These are phyloP conservation scores for Solanum clarkiae DNA, from an alignment of 257 asterid species.

Conservation along the genomic window DNA sequence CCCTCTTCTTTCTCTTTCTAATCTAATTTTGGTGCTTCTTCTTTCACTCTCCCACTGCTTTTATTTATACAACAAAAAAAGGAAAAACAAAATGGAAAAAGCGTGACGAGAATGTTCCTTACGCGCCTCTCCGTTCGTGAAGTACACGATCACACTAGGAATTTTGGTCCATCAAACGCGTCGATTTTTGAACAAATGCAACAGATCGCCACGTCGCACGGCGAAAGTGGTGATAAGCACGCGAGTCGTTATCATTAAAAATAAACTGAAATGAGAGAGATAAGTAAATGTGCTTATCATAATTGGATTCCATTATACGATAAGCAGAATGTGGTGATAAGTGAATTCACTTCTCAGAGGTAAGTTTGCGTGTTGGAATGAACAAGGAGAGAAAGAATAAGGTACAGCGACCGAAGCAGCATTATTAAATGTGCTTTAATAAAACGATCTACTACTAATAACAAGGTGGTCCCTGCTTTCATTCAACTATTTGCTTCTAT, in stretches of 20 bases:
- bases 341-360: rapidly evolving
- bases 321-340: rapidly evolving
- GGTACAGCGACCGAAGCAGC: neutral
- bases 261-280: neutral
- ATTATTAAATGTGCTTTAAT: neutral
- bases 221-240: neutral
- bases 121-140: neutral
- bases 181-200: neutral
- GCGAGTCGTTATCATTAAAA: neutral
- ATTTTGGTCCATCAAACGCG: neutral
- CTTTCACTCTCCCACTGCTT: neutral
- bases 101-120: neutral
- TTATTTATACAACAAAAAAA: neutral
- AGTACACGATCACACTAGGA: neutral
- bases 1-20: neutral
- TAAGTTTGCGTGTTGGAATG: neutral
- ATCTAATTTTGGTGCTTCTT: neutral
- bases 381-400: neutral
- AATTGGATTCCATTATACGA: neutral
- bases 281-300: rapidly evolving
- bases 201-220: neutral
- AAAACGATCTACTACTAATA: neutral
- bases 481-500: neutral
- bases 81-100: neutral
- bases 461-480: neutral